Evolutionary conservation across 257 asterid species (phyloP).

Genomic region (Leptodermis oblonga): DNA sequence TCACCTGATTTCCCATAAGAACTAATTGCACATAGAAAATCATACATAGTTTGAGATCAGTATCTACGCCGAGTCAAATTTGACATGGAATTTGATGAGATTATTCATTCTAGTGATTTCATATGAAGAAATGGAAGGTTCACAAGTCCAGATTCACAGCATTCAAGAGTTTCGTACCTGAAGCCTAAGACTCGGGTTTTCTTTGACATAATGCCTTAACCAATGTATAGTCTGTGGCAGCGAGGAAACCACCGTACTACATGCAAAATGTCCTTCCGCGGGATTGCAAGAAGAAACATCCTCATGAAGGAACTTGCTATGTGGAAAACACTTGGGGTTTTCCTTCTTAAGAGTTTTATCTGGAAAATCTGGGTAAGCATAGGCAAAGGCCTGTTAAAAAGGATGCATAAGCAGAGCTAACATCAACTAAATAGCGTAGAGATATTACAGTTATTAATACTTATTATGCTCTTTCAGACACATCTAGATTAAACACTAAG

Average conservation of each 20-base stretch:
- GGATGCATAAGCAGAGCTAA: not conserved
- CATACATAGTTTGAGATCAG: not conserved
- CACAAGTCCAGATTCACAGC: not conserved
- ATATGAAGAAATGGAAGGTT: not conserved
- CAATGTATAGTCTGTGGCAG: conserved; percentile 74
- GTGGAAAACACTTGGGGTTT: conserved; percentile 38
- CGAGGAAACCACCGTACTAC: conserved; percentile 76
- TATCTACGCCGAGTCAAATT: not conserved
- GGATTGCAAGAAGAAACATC: conserved; percentile 41
- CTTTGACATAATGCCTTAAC: conserved; percentile 60
- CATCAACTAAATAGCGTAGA: not conserved
- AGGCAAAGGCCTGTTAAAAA: not conserved
- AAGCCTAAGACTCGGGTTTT: conserved; percentile 56
- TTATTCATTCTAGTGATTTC: no score
- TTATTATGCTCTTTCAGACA: not conserved
- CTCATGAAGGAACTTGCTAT: conserved; percentile 33
- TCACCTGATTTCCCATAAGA: not conserved
- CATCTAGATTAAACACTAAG: not conserved
- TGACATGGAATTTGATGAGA: no score
- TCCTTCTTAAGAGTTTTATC: conserved; percentile 37
- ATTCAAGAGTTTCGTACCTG: conserved; percentile 41
- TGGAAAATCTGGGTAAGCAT: conserved; percentile 35
- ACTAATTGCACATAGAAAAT: no score
- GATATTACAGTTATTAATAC: not conserved
- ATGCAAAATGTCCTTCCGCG: conserved; percentile 41